Base-by-base conservation (phyloP, 2,329 filamentous ascomycete genomes). In the Parasarocladium wereldwijsianum region DNA sequence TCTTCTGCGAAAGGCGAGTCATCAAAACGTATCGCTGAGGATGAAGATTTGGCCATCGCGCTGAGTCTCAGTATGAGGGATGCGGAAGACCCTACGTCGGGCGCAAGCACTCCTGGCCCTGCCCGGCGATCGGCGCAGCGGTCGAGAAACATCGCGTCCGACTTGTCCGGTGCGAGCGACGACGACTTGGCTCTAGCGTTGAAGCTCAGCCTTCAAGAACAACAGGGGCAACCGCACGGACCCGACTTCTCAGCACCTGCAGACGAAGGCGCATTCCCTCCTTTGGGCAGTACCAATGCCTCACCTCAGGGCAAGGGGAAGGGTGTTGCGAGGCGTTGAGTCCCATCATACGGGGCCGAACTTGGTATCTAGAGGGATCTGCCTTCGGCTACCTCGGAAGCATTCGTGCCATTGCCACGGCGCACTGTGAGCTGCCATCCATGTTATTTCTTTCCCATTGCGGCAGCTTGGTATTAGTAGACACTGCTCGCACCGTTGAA, bases 11-110 rank as follows among this genome's bases (percentile, higher is more conserved):
- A 21, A 14, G 5, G 43, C 38, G 14, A 39, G 36, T 26, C 32
- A 31, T 24, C 34, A n/a, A 14, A 24, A 2, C 16, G 7, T 18
- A n/a, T 24, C 2, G 35, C 41, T 1, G 49, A 50, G 9, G 68
- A 73, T 26, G 66, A 68, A 29, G 73, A 76, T 39, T 39, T 77
- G 26, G 67, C 72, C 31, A 53, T 74, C 20, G 73, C 73, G 3
- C 46, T 77, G 28, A 60, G 62, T 36, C 51, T 77, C 14, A 78
- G 73, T 39, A 52, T 76, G 38, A 61, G 66, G 24, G 68, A 75
- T 36, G 60, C 66, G 32, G 49, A 59, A 39, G 52, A 15, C 5
- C 14, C 17, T 13, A 14, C 11, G 23, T 21, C 15, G 10, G 24
- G 15, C 17, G 20, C 23, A 33, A 18, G 21, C 20, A n/a, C n/a